Base-by-base conservation (phyloP, 805 yeast species). In the Wickerhamomyces xylosicus region DNA sequence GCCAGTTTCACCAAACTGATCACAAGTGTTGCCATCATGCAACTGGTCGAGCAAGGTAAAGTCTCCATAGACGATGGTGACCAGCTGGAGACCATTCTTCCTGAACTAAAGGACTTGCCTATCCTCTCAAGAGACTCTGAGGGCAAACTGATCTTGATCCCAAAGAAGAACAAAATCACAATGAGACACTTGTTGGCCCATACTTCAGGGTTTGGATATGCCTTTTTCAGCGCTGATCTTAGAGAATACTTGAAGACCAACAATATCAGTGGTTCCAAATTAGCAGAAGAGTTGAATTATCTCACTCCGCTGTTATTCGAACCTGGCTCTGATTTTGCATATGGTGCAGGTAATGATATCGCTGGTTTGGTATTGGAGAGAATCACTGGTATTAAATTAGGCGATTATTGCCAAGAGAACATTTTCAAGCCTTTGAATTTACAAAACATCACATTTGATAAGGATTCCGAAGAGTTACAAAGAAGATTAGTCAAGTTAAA, bases 191-290 rank as follows among this genome's bases (percentile, higher is more conserved):
- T 61, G 34, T 35, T 60, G 21, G 47, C 58, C 9, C 65, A 60
- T 37, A 60, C 64, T 3, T 47, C 62, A 10, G 64, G 64, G 3
- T 53, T 59, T 9, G 52, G 51, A 13, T 59, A 61, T 40, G 36
- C 50, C 6, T 53, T 59, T 40, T 52, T 51, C 46, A 41, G 45
- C 43, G 47, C 22, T 8, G 19, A 15, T 5, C 19, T 31, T 15
- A 17, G 19, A 17, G 19, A 31, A 15, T 31, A 31, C 19, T 10
- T 31, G 5, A 31, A 16, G 9, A 7, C 8, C 11, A 16, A 17
- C 19, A 31, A 31, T 4, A 31, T 17, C 18, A 46, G 47, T 35
- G 48, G 43, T 20, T 20, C 22, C 29, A n/a, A n/a, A 18, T 18
- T 21, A 13, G 5, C 13, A n/a, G 15, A 15, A 14, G 35, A 14